Percentiles rank a stretch among this genome's conserved stretches.
phyloP scores from a whole-genome alignment of 352 stramenopile species.

The Albugo laibachii region DNA sequence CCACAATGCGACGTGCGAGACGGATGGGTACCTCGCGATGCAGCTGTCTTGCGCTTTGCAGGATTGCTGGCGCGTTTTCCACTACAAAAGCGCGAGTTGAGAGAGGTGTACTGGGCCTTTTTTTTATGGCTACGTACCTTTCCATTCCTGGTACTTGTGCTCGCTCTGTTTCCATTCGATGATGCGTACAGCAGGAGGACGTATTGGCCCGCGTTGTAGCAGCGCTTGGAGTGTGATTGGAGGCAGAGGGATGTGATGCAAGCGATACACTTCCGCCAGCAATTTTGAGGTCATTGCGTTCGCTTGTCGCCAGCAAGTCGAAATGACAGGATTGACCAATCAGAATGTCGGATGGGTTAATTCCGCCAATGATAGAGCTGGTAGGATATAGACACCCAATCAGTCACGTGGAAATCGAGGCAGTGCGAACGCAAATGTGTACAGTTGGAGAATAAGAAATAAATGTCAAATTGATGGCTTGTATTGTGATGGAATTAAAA shows the following conservation, averaged over 20 bases:
- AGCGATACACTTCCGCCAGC: constrained; percentile 60
- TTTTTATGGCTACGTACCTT: neutral
- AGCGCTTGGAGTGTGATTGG: constrained; percentile 64
- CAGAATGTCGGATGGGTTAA: too few species aligned
- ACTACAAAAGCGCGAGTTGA: constrained; percentile 3
- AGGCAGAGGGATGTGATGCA: constrained; percentile 60
- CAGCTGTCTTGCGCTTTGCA: constrained; percentile 58
- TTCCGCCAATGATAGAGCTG: too few species aligned
- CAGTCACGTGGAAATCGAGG: too few species aligned
- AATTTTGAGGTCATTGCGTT: constrained; percentile 15
- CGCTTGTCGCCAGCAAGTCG: too few species aligned
- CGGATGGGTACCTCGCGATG: constrained; percentile 66
- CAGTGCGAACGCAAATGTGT: too few species aligned
- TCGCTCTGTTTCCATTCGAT: constrained; percentile 27
- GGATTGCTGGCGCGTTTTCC: constrained; percentile 39
- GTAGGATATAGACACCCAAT: too few species aligned
- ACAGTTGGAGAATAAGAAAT: too few species aligned
- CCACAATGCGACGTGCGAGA: constrained; percentile 56
- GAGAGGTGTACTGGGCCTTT: neutral
- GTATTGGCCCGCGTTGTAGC: constrained; percentile 35
- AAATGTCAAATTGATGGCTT: too few species aligned
- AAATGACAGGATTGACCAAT: too few species aligned
- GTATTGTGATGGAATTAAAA: too few species aligned
- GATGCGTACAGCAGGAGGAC: constrained; percentile 12
- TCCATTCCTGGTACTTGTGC: neutral